Percentiles rank a stretch among this genome's conserved stretches.
Evolutionary conservation across 2,329 filamentous ascomycete species (phyloP).

Genomic region (Colletotrichum sp.): DNA sequence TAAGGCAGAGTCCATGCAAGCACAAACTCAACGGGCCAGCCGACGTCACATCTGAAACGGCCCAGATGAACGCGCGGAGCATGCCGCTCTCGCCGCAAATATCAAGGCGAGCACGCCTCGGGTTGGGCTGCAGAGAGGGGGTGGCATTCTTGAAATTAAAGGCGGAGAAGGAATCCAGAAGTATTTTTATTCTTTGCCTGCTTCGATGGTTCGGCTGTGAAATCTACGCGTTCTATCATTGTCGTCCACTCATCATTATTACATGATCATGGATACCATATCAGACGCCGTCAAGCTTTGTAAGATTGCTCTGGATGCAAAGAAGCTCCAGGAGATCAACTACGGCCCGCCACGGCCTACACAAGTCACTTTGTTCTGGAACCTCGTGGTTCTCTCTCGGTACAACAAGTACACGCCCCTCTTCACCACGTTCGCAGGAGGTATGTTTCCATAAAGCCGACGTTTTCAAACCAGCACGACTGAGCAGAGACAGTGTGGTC

Average conservation of each 20-base stretch:
- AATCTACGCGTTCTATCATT: not conserved
- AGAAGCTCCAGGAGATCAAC: slow-evolving; percentile 9
- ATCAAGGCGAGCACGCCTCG: not conserved
- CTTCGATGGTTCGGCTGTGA: not conserved
- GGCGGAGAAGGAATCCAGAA: not conserved
- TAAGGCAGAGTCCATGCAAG: slow-evolving; percentile 8
- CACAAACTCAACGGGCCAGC: slow-evolving; percentile 3
- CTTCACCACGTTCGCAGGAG: slow-evolving; percentile 18
- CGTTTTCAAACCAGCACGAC: not conserved
- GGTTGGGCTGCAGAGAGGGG: not conserved
- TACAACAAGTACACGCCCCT: slow-evolving; percentile 18
- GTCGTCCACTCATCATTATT: not conserved
- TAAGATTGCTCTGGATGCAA: slow-evolving; percentile 5
- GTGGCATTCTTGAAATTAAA: not conserved
- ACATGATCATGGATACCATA: slow-evolving; percentile 7
- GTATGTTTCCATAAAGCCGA: not conserved
- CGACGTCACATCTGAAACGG: slow-evolving; percentile 21
- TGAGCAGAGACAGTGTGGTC: slow-evolving; percentile 14
- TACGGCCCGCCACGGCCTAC: slow-evolving; percentile 6
- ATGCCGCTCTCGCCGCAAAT: not conserved
- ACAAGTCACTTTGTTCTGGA: slow-evolving; percentile 13
- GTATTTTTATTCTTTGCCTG: not conserved
- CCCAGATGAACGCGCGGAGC: slow-evolving; percentile 8
- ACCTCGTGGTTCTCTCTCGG: slow-evolving; percentile 9
- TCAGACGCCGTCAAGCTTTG: slow-evolving; percentile 2